These are phyloP conservation scores for Cyberlindnera xishuangbannaensis DNA, from an alignment of 805 yeast species.

Conservation along the genomic window DNA sequence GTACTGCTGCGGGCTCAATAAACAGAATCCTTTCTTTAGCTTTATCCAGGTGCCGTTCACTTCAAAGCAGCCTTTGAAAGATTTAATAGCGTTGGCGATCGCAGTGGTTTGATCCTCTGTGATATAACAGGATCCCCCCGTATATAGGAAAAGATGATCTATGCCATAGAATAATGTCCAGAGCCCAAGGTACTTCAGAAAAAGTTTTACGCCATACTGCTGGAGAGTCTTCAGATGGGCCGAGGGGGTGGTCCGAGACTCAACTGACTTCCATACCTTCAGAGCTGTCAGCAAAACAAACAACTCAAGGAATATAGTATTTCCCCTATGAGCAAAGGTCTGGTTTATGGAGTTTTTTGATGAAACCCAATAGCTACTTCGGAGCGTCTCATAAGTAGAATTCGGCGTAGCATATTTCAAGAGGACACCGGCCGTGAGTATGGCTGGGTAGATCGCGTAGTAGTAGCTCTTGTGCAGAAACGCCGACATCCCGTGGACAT, in stretches of 20 bases:
- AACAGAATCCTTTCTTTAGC: conserved; percentile 11
- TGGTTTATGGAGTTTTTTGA: conserved; percentile 9
- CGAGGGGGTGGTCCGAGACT: no score
- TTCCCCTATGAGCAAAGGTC: conserved; percentile 12
- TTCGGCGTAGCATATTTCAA: background rate
- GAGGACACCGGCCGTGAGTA: conserved; percentile 4
- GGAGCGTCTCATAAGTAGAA: background rate
- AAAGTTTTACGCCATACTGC: conserved; percentile 5
- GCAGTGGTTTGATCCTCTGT: background rate
- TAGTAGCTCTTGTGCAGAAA: conserved; percentile 4
- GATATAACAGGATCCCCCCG: conserved; percentile 14
- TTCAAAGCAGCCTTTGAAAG: conserved; percentile 7
- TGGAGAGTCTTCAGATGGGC: background rate
- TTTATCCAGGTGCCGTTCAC: conserved; percentile 21
- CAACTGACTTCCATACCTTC: no score
- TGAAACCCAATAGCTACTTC: conserved; percentile 12
- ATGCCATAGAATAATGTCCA: conserved; percentile 9
- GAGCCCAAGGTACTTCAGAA: conserved; percentile 3
- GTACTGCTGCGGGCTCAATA: conserved; percentile 11
- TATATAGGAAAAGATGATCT: conserved; percentile 11
- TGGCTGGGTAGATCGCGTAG: conserved; percentile 6
- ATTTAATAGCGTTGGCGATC: background rate
- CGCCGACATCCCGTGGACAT: background rate
- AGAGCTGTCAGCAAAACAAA: background rate
- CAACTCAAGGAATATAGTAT: conserved; percentile 4